phyloP scores from a whole-genome alignment of 2,329 filamentous ascomycete species.

The Nemania serpens region DNA sequence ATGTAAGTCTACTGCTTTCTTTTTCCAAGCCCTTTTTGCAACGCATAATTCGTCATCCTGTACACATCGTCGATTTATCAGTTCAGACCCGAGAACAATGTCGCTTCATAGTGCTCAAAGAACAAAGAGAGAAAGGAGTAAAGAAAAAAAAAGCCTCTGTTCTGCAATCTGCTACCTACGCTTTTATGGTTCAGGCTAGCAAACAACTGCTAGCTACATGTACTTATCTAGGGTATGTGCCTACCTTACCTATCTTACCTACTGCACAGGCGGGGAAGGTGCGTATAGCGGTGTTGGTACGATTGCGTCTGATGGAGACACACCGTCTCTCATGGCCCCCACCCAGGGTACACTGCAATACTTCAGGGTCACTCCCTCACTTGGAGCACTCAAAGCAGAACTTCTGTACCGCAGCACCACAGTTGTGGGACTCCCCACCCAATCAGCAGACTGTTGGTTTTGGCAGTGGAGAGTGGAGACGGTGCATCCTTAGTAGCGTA shows the following conservation, averaged over 20 bases:
- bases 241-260: no score
- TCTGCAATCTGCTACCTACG: not conserved
- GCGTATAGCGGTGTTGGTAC: not conserved
- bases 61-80: no score
- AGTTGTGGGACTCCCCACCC: conserved; percentile 11
- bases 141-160: not conserved
- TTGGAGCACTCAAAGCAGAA: conserved; percentile 3
- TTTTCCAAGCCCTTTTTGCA: no score
- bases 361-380: not conserved
- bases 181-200: not conserved
- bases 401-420: conserved; percentile 8
- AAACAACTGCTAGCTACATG: not conserved
- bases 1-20: no score
- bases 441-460: conserved; percentile 13
- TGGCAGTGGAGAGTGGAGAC: not conserved
- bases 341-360: no score
- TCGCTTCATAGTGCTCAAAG: not conserved
- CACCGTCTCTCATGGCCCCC: conserved; percentile 6
- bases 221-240: no score
- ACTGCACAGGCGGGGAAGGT: no score
- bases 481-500: no score
- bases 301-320: conserved; percentile 15
- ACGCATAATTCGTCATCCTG: no score
- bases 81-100: not conserved
- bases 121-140: not conserved